Percentiles rank a stretch among this genome's conserved stretches.
Evolutionary conservation across 768 basidiomycete genomes (phyloP).

Genomic region (Mycena vulgaris): DNA sequence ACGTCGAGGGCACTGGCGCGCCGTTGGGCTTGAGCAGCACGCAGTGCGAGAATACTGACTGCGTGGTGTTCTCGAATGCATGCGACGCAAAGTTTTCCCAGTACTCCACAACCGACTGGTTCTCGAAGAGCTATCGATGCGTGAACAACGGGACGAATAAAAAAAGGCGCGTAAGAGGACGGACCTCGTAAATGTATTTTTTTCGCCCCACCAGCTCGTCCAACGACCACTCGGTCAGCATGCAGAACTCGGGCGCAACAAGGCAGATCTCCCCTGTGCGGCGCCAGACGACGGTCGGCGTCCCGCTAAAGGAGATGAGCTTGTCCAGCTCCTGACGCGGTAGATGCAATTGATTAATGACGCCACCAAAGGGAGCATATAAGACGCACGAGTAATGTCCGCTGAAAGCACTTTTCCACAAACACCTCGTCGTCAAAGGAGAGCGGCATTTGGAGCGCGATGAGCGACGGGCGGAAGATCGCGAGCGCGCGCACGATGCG

Average conservation of each 20-base stretch:
- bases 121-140: conserved; percentile 84
- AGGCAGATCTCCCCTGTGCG: conserved; percentile 98
- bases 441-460: conserved; percentile 98
- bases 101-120: conserved; percentile 94
- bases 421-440: conserved; percentile 97
- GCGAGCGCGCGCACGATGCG: conserved; percentile 96
- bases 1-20: conserved; percentile 90
- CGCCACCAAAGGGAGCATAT: conserved; percentile 25
- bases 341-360: conserved; percentile 18
- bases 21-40: conserved; percentile 90
- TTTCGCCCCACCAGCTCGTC: conserved; percentile 80
- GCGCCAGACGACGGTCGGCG: conserved; percentile 98
- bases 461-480: conserved; percentile 95
- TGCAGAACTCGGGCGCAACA: conserved; percentile 96
- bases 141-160: not conserved
- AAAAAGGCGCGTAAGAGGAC: conserved; percentile 41
- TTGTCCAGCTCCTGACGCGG: conserved; percentile 90
- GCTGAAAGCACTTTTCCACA: conserved; percentile 95
- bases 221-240: conserved; percentile 92
- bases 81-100: conserved; percentile 98
- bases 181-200: conserved; percentile 79
- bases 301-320: conserved; percentile 96
- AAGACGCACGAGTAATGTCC: conserved; percentile 84
- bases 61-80: conserved; percentile 98
- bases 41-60: conserved; percentile 94